Conservation (phyloP, 371 early-diverging fungal genomes). For the Quaeritorhiza haematococci region DNA sequence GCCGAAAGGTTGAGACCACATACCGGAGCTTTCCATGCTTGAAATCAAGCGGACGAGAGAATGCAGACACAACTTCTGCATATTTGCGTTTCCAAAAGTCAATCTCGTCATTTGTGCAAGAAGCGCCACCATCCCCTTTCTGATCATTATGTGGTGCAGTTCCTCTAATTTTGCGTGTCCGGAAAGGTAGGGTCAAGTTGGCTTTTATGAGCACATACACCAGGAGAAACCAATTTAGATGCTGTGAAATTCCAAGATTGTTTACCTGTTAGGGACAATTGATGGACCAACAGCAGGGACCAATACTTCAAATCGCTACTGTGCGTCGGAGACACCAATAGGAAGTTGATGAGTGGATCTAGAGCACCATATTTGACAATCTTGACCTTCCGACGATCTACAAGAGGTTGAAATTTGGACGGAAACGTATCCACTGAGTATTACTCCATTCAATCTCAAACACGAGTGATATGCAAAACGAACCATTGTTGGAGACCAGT, state of each 20-base stretch:
- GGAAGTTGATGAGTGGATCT: slow-evolving; percentile 52
- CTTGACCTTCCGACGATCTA: slow-evolving; percentile 48
- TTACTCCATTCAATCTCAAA: too few species aligned
- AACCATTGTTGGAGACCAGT: slow-evolving; percentile 62
- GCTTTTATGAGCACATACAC: too few species aligned
- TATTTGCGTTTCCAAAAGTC: slow-evolving; percentile 74
- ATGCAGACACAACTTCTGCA: slow-evolving; percentile 80
- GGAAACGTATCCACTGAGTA: neutral
- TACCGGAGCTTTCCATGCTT: slow-evolving; percentile 45
- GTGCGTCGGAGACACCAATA: slow-evolving; percentile 48
- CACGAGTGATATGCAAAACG: neutral
- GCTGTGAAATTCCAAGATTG: too few species aligned
- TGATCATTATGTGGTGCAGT: slow-evolving; percentile 55
- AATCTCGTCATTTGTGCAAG: slow-evolving; percentile 64
- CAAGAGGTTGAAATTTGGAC: neutral
- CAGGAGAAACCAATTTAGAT: too few species aligned
- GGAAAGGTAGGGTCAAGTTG: too few species aligned
- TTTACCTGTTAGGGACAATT: slow-evolving; percentile 62
- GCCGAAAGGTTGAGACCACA: too few species aligned
- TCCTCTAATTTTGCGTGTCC: too few species aligned
- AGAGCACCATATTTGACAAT: slow-evolving; percentile 61
- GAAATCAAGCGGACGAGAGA: slow-evolving; percentile 71
- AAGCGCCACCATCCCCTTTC: slow-evolving; percentile 52
- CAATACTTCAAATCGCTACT: slow-evolving; percentile 77
- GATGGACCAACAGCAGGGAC: slow-evolving; percentile 71